Evolutionary conservation across 2,329 filamentous ascomycete species (phyloP), one percentile per base, ranked within the genome.

Genomic region (Talaromyces marneffei): DNA sequence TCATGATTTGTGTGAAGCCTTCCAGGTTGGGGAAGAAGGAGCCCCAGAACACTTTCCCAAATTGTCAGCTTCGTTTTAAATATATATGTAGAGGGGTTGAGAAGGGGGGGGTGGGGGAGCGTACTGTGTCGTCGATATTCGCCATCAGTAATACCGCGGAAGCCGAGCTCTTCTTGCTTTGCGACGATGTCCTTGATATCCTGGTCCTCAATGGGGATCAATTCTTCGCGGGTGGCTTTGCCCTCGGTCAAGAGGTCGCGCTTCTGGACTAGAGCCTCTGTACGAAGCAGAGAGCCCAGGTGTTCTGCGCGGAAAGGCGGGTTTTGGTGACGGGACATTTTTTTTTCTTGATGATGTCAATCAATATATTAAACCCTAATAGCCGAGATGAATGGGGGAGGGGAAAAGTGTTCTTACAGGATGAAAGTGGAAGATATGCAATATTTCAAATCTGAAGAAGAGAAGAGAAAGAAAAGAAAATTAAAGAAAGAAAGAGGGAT

Each of bases 261-360:
- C 53, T 83, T 83, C 52, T 84, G 78, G 14, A 88, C 79, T 27
- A 91, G 81, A 57, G 82, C 75, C 57, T 84, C 74, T 0, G 88
- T 87, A 33, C 88, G 85, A 62, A 90, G 82, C 33, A 91, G 79
- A 14, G 87, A 90, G 55, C 88, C 88, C 64, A 89, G 82, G 66
- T 91, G 88, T 75, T 91, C 88, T 63, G 87, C 87, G 70, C 88
- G 83, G 75, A 89, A 90, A 55, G 85, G 87, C 44, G 85, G 83
- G 63, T 76, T 73, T 64, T 75, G 75, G 64, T 71, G 77, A 53
- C 60, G 55, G 37, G 60, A 16, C 60, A 62, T 62, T 54, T 18
- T 37, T 27, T 16, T 25, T 39, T 39, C 10, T 44, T 16, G n/a
- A 16, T 27, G 25, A 5, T 46, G 16, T 46, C 27, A 33, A 20